A percentile compares a stretch with the other conserved stretches of the same genome.
These are phyloP conservation scores for Penicillium arizonense DNA, from an alignment of 495 filamentous ascomycete species.

Conservation along the genomic window DNA sequence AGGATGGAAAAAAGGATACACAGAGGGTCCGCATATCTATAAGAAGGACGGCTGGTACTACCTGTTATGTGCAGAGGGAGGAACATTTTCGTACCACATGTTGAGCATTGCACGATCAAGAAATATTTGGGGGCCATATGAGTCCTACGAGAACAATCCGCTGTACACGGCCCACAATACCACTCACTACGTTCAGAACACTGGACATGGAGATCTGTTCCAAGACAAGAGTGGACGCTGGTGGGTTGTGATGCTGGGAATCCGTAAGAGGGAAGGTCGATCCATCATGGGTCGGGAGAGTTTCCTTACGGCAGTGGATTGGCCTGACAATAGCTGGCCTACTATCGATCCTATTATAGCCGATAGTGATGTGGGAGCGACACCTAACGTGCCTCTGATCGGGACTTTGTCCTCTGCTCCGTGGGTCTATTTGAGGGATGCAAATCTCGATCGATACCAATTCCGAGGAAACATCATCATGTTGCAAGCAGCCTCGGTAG, in stretches of 20 bases:
- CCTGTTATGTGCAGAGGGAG: slow-evolving; percentile 61
- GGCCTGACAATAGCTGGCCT: slow-evolving; percentile 36
- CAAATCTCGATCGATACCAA: slow-evolving; percentile 1
- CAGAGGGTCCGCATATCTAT: slow-evolving; percentile 63
- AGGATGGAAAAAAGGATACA: slow-evolving; percentile 44
- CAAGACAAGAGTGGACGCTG: slow-evolving; percentile 50
- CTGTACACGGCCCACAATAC: slow-evolving; percentile 54
- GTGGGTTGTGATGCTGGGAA: slow-evolving; percentile 53
- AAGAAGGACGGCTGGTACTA: slow-evolving; percentile 63
- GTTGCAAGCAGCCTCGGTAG: neutral
- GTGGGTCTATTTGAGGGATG: slow-evolving; percentile 13
- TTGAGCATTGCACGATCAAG: slow-evolving; percentile 54
- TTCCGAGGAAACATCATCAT: neutral
- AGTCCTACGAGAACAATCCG: slow-evolving; percentile 51
- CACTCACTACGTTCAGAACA: slow-evolving; percentile 33
- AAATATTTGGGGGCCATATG: slow-evolving; percentile 51
- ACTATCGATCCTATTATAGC: slow-evolving; percentile 24
- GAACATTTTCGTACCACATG: slow-evolving; percentile 53
- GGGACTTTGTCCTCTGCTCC: neutral
- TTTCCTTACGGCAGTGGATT: slow-evolving; percentile 51
- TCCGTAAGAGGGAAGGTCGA: slow-evolving; percentile 35
- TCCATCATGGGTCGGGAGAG: slow-evolving; percentile 63
- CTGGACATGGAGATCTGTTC: slow-evolving; percentile 36
- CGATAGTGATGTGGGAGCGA: neutral
- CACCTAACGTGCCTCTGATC: neutral